Evolutionary conservation across 768 basidiomycete species (phyloP).

Genomic region (Leccinum olivaceopallidum): DNA sequence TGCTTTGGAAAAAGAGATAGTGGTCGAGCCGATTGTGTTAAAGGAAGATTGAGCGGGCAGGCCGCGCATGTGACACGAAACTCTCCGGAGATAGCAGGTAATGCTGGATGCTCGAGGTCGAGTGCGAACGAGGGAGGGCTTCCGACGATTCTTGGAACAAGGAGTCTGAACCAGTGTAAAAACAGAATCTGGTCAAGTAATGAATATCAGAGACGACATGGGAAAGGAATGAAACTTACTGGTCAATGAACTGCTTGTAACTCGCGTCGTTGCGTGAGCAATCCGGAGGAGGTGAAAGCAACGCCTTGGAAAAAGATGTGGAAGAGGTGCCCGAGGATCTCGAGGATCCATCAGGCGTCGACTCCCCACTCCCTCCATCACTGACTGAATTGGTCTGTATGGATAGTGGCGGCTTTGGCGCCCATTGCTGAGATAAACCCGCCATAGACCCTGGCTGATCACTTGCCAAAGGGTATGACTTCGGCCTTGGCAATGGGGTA

Average conservation of each 20-base stretch:
- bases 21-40: slow-evolving; percentile 28
- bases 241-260: slow-evolving; percentile 65
- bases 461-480: slow-evolving; percentile 38
- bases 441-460: slow-evolving; percentile 1
- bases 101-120: slow-evolving; percentile 57
- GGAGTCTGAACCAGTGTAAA: slow-evolving; percentile 65
- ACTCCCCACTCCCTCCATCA: slow-evolving; percentile 33
- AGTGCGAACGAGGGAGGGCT: slow-evolving; percentile 41
- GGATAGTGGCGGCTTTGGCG: slow-evolving; percentile 13
- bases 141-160: slow-evolving; percentile 31
- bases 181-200: slow-evolving; percentile 61
- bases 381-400: slow-evolving; percentile 14
- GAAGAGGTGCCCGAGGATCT: slow-evolving; percentile 46
- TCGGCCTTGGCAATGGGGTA: slow-evolving; percentile 30
- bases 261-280: slow-evolving; percentile 35
- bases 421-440: slow-evolving; percentile 12
- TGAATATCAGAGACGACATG: slow-evolving; percentile 3
- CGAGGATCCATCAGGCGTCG: slow-evolving; percentile 50
- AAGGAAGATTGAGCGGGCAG: slow-evolving; percentile 26
- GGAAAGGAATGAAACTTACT: slow-evolving; percentile 42
- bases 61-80: slow-evolving; percentile 24
- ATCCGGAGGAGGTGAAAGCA: slow-evolving; percentile 19
- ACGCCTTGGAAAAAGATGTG: slow-evolving; percentile 33
- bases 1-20: slow-evolving; percentile 2
- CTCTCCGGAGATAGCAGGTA: slow-evolving; percentile 39